These are phyloP conservation scores for Herpetospermum pedunculosum DNA, from an alignment of 306 rosid species.

Conservation along the genomic window DNA sequence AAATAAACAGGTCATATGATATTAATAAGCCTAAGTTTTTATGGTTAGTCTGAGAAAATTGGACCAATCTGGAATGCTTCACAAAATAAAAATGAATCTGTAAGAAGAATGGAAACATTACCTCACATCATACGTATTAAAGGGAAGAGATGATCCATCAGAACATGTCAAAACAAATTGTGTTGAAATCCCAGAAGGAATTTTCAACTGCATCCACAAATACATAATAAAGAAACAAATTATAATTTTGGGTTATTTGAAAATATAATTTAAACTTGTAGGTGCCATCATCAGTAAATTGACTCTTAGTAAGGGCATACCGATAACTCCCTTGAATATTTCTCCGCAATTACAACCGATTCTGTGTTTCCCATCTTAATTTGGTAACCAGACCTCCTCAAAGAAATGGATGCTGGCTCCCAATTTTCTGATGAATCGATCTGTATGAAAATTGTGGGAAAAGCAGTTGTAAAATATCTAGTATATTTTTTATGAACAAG, in stretches of 20 bases:
- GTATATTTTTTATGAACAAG: too few species aligned
- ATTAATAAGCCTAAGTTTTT: not conserved
- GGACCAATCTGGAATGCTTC: not conserved
- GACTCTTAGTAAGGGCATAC: conserved; percentile 28
- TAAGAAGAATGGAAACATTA: conserved; percentile 20
- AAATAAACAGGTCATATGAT: not conserved
- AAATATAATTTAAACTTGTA: conserved; percentile 7
- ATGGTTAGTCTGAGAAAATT: not conserved
- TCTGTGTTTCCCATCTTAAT: conserved; percentile 47
- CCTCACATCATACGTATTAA: conserved; percentile 48
- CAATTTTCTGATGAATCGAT: conserved; percentile 77
- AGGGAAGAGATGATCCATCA: conserved; percentile 71
- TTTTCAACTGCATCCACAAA: conserved; percentile 60
- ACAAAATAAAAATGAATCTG: not conserved
- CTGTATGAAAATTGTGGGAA: conserved; percentile 22
- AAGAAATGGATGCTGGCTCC: conserved; percentile 59
- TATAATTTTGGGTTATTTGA: not conserved
- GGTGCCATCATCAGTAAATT: not conserved
- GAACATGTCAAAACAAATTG: conserved; percentile 76
- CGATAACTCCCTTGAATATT: conserved; percentile 77
- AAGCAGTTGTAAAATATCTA: not conserved
- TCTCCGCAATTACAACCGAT: conserved; percentile 38
- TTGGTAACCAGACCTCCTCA: conserved; percentile 68
- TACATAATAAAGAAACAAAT: not conserved
- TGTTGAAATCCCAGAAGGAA: conserved; percentile 65